A percentile compares a stretch with the other conserved stretches of the same genome.
Conservation (phyloP, 441 rosid species). For the Codiaeum variegatum region DNA sequence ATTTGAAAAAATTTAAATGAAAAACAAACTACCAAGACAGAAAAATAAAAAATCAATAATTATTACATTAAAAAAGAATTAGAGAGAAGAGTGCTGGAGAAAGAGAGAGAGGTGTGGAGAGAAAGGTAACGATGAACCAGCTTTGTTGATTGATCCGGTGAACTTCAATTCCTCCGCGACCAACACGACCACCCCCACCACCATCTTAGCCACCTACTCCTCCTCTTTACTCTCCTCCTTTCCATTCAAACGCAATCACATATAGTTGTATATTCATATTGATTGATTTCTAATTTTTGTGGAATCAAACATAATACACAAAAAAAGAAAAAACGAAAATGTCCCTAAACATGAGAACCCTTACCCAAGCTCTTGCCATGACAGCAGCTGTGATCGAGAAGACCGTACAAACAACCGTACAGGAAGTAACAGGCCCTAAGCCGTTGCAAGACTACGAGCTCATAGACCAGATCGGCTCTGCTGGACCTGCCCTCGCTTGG, state of each 20-base stretch:
- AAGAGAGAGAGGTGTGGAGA: not conserved
- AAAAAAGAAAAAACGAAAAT: constrained; percentile 19
- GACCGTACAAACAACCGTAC: constrained; percentile 89
- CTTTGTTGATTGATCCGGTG: constrained; percentile 15
- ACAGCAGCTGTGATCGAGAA: constrained; percentile 91
- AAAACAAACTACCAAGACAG: too few relatives aligned
- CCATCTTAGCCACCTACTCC: too few relatives aligned
- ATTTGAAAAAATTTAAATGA: too few relatives aligned
- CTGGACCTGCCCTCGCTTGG: constrained; percentile 91
- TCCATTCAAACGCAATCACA: not conserved
- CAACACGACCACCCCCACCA: too few relatives aligned
- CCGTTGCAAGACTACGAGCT: constrained; percentile 88
- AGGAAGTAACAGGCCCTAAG: constrained; percentile 90
- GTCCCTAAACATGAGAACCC: constrained; percentile 85
- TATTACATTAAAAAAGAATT: too few relatives aligned
- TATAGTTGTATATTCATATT: not conserved
- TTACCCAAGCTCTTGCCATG: constrained; percentile 88
- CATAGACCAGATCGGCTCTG: constrained; percentile 87
- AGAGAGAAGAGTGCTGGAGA: not conserved
- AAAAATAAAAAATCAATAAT: too few relatives aligned
- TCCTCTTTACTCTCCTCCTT: constrained; percentile 9
- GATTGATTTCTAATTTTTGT: not conserved
- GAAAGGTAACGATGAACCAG: constrained; percentile 3
- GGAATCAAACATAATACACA: not conserved
- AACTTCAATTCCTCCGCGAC: not conserved